Evolutionary conservation across 1,284 basidiomycete species (phyloP), one percentile per base, ranked within the genome.

Genomic region (Waitea zeae): DNA sequence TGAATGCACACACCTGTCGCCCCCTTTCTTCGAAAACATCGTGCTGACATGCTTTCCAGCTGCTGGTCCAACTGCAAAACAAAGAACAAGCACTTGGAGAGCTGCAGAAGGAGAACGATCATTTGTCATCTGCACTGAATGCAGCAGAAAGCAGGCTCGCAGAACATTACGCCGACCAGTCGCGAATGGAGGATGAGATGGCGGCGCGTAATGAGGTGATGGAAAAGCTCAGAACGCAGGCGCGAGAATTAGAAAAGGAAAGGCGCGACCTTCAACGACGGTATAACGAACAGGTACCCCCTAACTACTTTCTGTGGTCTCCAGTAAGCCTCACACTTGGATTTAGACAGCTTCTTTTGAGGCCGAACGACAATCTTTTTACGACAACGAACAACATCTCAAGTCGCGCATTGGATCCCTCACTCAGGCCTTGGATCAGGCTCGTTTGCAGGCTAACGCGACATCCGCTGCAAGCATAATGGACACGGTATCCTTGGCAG

Each of bases 381-480:
- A 84, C 46, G 82, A 86, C 54, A 84, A 81, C 47, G 82, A 86
- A 44, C 78, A 84, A 48, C 81, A 86, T 53, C 69, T 86, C 37
- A 86, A 83, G 53, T 86, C 81, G 30, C 78, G 81, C 38, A 86
- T 86, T 34, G 77, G 80, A 47, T 80, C 79, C 3, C 64, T 86
- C 20, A 62, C 66, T 3, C 72, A 81, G 41, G 61, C 67, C 28
- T 68, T 75, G 39, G 80, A 64, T 48, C 65, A 65, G 32, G 52
- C 55, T 5, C 20, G 34, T 4, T 41, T 38, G 11, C 65, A 65
- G 32, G 52, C 55, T 5, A 20, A 33, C 3, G 45, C 48, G 14
- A 34, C 42, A 12, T 49, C 53, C 11, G 46, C 50, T 20, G 50
- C 54, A 12, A 49, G 48, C 9, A 48, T 49, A 7, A 39, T 45